Evolutionary conservation across 2,329 filamentous ascomycete species (phyloP), one percentile per base, ranked within the genome.

Genomic region (Westerdykella ornata): DNA sequence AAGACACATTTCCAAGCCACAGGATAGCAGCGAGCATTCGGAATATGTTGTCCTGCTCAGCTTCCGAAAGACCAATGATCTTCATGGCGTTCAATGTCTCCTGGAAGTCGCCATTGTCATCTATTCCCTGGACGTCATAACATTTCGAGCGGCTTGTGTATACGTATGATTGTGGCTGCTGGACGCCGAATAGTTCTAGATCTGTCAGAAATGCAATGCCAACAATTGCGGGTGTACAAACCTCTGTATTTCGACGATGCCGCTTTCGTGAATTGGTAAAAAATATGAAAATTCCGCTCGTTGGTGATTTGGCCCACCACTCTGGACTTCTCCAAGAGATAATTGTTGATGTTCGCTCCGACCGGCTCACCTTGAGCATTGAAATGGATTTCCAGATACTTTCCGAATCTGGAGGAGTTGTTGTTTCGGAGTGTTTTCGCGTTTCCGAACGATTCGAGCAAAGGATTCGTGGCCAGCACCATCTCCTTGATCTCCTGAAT

Each of bases 401-500:
- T 98, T 65, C 92, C 92, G 70, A 98, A 97, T 41, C 92, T 82
- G 36, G 90, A 97, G 11, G 90, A 97, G 72, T 98, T 98, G 74
- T 98, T 98, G 70, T 98, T 98, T 54, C 92, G 80, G 62, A 98
- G 72, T 6, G 92, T 98, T 72, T 98, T 98, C 48, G 92, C 92
- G 65, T 97, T 98, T 62, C 92, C 92, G 59, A 98, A 98, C 1
- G 90, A 96, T 69, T 98, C 92, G 15, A 98, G 80, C 52, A 98
- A 71, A 37, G 92, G 92, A 68, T 98, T 98, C 45, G 92, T 98
- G 62, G 92, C 92, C 69, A 97, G 78, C 68, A 97, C 90, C 90
- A 97, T 98, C 70, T 98, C 89, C 74, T 97, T 98, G 66, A 92
- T 94, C 68, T 95, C 80, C 69, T 97, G 84, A 63, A 97, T 96